phyloP scores from a whole-genome alignment of 2,329 filamentous ascomycete species.

The Cercospora sp. region DNA sequence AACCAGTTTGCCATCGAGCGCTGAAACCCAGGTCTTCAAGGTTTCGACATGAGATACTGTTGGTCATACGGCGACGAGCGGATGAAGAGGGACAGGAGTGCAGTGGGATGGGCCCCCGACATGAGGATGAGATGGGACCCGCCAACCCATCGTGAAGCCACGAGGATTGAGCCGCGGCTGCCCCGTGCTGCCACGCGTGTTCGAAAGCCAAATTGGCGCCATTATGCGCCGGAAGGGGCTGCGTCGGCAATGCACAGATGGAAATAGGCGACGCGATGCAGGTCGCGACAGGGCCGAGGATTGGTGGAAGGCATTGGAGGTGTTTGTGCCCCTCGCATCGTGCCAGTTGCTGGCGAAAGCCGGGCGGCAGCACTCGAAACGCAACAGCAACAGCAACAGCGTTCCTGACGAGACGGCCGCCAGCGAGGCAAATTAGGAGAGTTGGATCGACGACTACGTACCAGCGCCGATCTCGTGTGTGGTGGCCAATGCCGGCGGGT shows the following conservation, averaged over 20 bases:
- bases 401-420: not conserved
- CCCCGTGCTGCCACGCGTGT: constrained; percentile 9
- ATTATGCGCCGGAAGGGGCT: not conserved
- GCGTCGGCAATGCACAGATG: not conserved
- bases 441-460: not conserved
- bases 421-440: not conserved
- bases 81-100: not conserved
- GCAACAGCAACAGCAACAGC: not conserved
- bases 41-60: not conserved
- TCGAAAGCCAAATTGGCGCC: constrained; percentile 10
- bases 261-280: not conserved
- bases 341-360: not conserved
- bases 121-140: not conserved
- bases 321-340: not conserved
- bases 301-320: constrained; percentile 11
- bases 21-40: not conserved
- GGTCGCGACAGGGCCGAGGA: not conserved
- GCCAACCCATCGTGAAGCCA: not conserved
- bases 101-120: not conserved
- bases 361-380: not conserved
- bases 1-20: not conserved
- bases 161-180: not conserved
- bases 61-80: not conserved
- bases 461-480: constrained; percentile 7
- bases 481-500: not conserved